Evolutionary conservation across 2,329 filamentous ascomycete species (phyloP), one percentile per base, ranked within the genome.

Genomic region (Colletotrichum orchidophilum): DNA sequence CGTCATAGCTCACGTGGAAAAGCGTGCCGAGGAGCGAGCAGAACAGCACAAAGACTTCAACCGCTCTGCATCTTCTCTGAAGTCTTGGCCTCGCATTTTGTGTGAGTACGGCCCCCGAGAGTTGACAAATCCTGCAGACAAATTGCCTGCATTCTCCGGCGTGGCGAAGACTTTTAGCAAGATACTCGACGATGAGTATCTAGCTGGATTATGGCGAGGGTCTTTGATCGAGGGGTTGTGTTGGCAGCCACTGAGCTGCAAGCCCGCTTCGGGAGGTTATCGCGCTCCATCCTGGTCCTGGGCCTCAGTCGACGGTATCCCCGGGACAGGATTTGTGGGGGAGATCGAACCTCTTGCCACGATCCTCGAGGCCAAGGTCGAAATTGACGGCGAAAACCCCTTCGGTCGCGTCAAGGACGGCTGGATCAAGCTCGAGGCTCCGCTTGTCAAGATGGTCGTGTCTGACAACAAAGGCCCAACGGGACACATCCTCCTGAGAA

Each of bases 111-210:
- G 64, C 1, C 65, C 31, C 4, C 29, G 58, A 18, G 59, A 74
- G 2, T 55, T 81, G 18, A 76, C 75, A 0, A 66, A 75, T 0
- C 33, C 58, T 3, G 31, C 62, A 0, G 79, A 81, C 52, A 76
- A 75, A 24, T 73, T 81, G 5, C 77, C 78, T 0, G 79, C 77
- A 1, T 75, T 80, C 46, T 78, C 77, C 3, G 78, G 77, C 1
- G 69, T 79, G 26, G 79, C 78, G 0, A 73, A 70, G 5, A 65
- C 72, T 4, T 55, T 80, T 39, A 74, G 74, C 33, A 66, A 72
- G 39, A 73, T 66, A 2, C 75, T 73, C 5, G 63, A 64, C 0
- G 75, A 75, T 15, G 59, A 75, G 9, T 81, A 80, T 58, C 66
- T 74, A 1, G 79, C 79, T 0, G 78, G 79, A 1, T 49, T 81